These are phyloP conservation scores for Diplodia corticola DNA, from an alignment of 2,329 filamentous ascomycete genomes.

Conservation along the genomic window DNA sequence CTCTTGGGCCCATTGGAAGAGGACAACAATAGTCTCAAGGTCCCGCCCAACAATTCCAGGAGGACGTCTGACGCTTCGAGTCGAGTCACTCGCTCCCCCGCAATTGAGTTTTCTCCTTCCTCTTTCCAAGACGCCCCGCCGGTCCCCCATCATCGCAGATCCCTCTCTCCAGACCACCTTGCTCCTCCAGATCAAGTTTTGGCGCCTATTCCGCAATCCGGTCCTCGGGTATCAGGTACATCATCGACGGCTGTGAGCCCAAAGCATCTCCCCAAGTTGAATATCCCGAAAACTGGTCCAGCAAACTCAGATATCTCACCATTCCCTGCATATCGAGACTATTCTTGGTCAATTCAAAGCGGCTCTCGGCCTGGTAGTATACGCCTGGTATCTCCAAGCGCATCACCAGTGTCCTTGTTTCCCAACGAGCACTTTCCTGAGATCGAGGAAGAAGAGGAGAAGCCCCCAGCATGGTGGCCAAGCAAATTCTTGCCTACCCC, in stretches of 20 bases:
- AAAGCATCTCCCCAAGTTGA: conserved; percentile 42
- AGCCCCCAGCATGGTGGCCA: conserved; percentile 74
- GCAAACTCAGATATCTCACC: conserved; percentile 48
- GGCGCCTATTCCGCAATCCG: background rate
- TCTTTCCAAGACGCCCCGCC: conserved; percentile 33
- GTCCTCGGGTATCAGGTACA: background rate
- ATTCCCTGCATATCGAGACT: conserved; percentile 69
- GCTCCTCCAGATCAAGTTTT: conserved; percentile 41
- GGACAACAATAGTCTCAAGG: conserved; percentile 25
- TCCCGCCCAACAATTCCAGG: conserved; percentile 9
- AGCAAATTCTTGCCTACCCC: conserved; percentile 72
- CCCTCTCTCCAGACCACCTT: conserved; percentile 33
- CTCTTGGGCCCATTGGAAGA: conserved; percentile 38
- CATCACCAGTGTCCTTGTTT: conserved; percentile 51
- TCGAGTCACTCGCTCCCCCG: conserved; percentile 35
- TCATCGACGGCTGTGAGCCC: conserved; percentile 27
- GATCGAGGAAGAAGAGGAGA: conserved; percentile 43
- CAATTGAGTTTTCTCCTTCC: conserved; percentile 43
- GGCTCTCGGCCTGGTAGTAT: conserved; percentile 57
- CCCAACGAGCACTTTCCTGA: conserved; percentile 47
- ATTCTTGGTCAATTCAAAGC: conserved; percentile 41
- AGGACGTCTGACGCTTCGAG: conserved; percentile 18
- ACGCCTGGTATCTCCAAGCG: conserved; percentile 54
- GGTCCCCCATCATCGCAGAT: conserved; percentile 28
- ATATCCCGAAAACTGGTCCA: conserved; percentile 37